Evolutionary conservation across 805 yeast genomes (phyloP), one percentile per base, ranked within the genome.

Genomic region (Saturnispora gosingensis): DNA sequence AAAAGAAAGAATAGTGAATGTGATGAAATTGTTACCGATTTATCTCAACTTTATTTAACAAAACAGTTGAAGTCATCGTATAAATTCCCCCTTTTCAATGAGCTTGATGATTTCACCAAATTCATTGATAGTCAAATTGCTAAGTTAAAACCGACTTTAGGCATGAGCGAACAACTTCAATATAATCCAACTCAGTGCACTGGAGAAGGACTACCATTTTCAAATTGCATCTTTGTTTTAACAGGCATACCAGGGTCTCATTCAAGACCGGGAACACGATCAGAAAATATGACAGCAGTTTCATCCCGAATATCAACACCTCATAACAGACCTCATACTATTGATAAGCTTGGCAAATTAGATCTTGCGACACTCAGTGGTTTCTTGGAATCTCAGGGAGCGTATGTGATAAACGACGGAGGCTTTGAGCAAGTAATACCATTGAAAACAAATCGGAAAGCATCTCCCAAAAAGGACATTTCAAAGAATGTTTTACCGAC

Each of bases 71-170:
- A 38, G 3, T 38, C 38, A 13, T 20, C 51, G 1, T 59, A 52
- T 43, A 39, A 50, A 40, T 55, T 45, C 27, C 49, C 49, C 24
- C n/a, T 59, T 15, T 58, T 59, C 44, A 55, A 56, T 40, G 56
- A 59, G 42, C 42, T 30, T 5, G 36, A 45, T 15, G 36, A 45
- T 25, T 59, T 59, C 39, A n/a, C 48, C 3, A 50, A 43, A 36
- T 58, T 51, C 38, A 32, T 56, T 30, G 53, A 49, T 18, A 48
- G 43, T 43, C 54, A 48, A 28, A 34, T 36, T 3, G 44, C 18
- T 13, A 39, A 32, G 34, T 53, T 48, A 24, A 36, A 8, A 10
- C 16, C 22, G 11, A 22, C 25, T 3, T 28, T 43, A 6, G 24
- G n/a, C 20, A 22, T 47, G 5, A 38, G 25, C 6, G 27, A 24